A percentile compares a stretch with the other conserved stretches of the same genome.
These are phyloP conservation scores for Nemania abortiva DNA, from an alignment of 2,329 filamentous ascomycete species.

Conservation along the genomic window DNA sequence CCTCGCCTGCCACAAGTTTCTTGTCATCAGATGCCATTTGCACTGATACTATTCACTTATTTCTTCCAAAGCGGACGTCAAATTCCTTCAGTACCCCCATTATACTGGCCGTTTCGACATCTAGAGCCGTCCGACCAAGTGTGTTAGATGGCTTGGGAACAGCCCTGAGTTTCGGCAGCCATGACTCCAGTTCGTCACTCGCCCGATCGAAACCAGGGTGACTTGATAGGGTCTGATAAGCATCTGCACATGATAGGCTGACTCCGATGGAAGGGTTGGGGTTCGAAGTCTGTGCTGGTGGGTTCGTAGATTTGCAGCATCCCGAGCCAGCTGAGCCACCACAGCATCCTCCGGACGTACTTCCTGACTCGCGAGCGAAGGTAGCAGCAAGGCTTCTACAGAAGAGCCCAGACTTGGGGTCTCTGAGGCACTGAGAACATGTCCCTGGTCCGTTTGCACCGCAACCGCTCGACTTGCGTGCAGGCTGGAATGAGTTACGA, in stretches of 20 bases:
- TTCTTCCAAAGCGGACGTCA: slow-evolving; percentile 76
- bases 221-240: slow-evolving; percentile 81
- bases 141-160: slow-evolving; percentile 57
- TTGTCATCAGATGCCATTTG: slow-evolving; percentile 33
- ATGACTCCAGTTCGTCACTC: slow-evolving; percentile 78
- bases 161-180: slow-evolving; percentile 79
- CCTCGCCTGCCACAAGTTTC: background rate
- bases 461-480: slow-evolving; percentile 57
- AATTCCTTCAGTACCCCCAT: slow-evolving; percentile 89
- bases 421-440: slow-evolving; percentile 81
- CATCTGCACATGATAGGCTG: slow-evolving; percentile 79
- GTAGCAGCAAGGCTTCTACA: slow-evolving; percentile 83
- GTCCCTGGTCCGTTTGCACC: slow-evolving; percentile 80
- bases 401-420: slow-evolving; percentile 84
- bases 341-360: slow-evolving; percentile 66
- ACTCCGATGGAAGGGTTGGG: slow-evolving; percentile 56
- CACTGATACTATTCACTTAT: slow-evolving; percentile 41
- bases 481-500: slow-evolving; percentile 45
- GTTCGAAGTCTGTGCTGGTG: slow-evolving; percentile 46
- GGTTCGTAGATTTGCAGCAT: slow-evolving; percentile 69
- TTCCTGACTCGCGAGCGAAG: slow-evolving; percentile 58
- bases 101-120: slow-evolving; percentile 85
- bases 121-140: slow-evolving; percentile 69
- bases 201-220: slow-evolving; percentile 82
- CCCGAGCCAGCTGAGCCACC: slow-evolving; percentile 70